Evolutionary conservation across 1,284 basidiomycete genomes (phyloP).

Genomic region (Moniliophthora roreri): DNA sequence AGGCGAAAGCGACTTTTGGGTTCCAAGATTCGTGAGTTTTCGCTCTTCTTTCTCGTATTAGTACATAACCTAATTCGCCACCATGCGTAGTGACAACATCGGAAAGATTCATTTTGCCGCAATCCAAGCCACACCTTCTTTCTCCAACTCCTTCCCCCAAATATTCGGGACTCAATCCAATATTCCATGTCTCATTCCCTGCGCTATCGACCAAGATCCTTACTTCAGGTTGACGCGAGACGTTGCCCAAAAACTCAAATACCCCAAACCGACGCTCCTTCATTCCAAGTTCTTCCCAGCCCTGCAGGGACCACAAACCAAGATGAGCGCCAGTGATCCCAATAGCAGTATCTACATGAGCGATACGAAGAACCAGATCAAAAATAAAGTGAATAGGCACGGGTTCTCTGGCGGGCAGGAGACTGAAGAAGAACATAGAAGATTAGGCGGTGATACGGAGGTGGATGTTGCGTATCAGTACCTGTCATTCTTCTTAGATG

Average conservation of each 20-base stretch:
- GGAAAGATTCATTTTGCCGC: slow-evolving; percentile 98
- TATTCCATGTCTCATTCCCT: slow-evolving; percentile 94
- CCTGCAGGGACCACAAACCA: slow-evolving; percentile 95
- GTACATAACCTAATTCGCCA: not conserved
- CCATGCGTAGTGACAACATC: slow-evolving; percentile 81
- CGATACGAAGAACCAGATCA: slow-evolving; percentile 91
- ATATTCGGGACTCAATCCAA: slow-evolving; percentile 89
- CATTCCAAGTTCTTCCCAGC: slow-evolving; percentile 99
- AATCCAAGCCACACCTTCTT: slow-evolving; percentile 96
- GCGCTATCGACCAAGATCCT: slow-evolving; percentile 96
- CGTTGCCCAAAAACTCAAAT: slow-evolving; percentile 91
- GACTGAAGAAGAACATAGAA: slow-evolving; percentile 91
- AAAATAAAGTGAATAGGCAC: slow-evolving; percentile 96
- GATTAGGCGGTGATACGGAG: slow-evolving; percentile 89
- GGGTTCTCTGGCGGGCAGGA: slow-evolving; percentile 90
- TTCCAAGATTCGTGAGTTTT: slow-evolving; percentile 86
- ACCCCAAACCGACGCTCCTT: slow-evolving; percentile 91
- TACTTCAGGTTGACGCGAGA: slow-evolving; percentile 99
- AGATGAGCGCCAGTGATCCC: slow-evolving; percentile 96
- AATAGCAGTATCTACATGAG: slow-evolving; percentile 96
- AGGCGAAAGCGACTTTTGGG: slow-evolving; percentile 94
- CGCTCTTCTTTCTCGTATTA: slow-evolving; percentile 3
- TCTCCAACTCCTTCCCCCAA: slow-evolving; percentile 98
- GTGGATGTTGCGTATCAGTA: slow-evolving; percentile 98
- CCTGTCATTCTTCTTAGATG: slow-evolving; percentile 94